Conservation (phyloP, 495 filamentous ascomycete genomes). For the Cenococcum geophilum region DNA sequence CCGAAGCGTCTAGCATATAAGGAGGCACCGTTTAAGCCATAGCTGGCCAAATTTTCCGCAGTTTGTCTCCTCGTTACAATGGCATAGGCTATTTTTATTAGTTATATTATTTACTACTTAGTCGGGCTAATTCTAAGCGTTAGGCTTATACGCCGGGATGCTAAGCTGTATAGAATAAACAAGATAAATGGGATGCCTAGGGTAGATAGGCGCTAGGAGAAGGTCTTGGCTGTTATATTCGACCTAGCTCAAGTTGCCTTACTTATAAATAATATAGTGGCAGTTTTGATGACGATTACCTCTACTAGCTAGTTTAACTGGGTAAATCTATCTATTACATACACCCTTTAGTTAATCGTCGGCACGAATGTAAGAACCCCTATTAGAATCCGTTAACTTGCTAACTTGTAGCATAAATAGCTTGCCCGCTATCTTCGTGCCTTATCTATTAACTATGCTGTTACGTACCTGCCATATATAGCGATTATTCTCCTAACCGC, state of each 20-base stretch:
- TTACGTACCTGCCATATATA: conserved; percentile 11
- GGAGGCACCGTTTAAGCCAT: conserved; percentile 7
- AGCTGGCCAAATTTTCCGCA: conserved; percentile 9
- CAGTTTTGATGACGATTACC: conserved; percentile 7
- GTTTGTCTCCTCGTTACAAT: conserved; percentile 8
- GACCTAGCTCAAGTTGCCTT: conserved; percentile 8
- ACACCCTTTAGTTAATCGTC: conserved; percentile 8
- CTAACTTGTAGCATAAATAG: conserved; percentile 13
- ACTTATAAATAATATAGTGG: conserved; percentile 7
- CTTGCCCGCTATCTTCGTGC: conserved; percentile 7
- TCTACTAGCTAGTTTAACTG: conserved; percentile 11
- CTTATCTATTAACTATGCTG: conserved; percentile 6
- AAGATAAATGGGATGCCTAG: conserved; percentile 4
- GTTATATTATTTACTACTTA: conserved; percentile 11
- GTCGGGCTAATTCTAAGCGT: conserved; percentile 5
- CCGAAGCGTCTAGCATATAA: conserved; percentile 9
- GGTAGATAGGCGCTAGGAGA: conserved; percentile 9
- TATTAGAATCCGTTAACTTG: conserved; percentile 8
- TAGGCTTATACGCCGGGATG: conserved; percentile 7
- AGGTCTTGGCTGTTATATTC: conserved; percentile 6
- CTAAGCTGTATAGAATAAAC: conserved; percentile 5
- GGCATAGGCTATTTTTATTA: conserved; percentile 9
- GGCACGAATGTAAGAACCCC: conserved; percentile 8
- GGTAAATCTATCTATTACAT: conserved; percentile 10
- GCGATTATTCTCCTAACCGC: conserved; percentile 4